Conservation (phyloP, 148 eudicot genomes). For the Rhododendron molle region DNA sequence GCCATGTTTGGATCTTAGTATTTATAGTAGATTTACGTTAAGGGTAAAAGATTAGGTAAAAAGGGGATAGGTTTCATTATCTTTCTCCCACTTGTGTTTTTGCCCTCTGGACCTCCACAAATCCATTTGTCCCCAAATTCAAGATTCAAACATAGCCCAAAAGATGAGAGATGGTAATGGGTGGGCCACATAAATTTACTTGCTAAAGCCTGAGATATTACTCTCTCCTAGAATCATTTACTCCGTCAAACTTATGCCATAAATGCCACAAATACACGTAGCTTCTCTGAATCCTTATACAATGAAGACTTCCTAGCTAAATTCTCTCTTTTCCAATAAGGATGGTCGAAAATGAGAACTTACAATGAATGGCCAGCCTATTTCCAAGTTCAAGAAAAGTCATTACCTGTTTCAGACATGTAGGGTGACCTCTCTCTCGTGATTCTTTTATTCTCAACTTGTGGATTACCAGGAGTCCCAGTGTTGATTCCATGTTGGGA, state of each 20-base stretch:
- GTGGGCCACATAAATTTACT: background rate
- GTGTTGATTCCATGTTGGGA: constrained; percentile 25
- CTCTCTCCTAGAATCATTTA: background rate
- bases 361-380: background rate
- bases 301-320: constrained; percentile 2
- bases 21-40: background rate
- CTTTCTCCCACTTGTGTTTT: background rate
- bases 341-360: background rate
- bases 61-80: background rate
- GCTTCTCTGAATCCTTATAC: background rate
- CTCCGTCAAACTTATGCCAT: background rate
- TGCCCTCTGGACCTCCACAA: background rate
- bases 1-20: background rate
- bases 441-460: constrained; percentile 30
- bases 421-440: constrained; percentile 40
- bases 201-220: background rate
- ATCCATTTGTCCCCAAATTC: background rate
- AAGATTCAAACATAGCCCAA: background rate
- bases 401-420: constrained; percentile 54
- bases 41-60: background rate
- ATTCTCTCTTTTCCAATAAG: background rate
- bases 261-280: background rate
- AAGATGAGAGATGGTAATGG: background rate
- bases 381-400: constrained; percentile 3
- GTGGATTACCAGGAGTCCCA: constrained; percentile 23